Evolutionary conservation across 805 yeast species (phyloP), one percentile per base, ranked within the genome.

Genomic region (Saccharomyces paradoxus): DNA sequence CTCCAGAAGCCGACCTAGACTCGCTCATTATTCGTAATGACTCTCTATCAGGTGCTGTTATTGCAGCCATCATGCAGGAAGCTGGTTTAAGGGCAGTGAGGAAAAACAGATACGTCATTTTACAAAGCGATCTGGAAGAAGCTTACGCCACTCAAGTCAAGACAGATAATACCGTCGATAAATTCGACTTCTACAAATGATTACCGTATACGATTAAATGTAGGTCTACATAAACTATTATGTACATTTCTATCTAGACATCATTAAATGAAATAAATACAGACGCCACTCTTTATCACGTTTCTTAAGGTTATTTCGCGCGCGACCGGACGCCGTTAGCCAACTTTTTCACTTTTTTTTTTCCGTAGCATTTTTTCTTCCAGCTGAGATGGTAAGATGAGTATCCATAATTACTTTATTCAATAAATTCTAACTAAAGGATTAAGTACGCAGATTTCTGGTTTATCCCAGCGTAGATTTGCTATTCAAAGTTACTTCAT

Each of bases 1-100:
- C 99, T 3, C 99, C 99, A 27, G 99, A 94, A 74, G 96, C 83
- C 52, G 99, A 94, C 71, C 80, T 94, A 64, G 99, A 95, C 74
- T 86, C 97, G 24, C 80, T 94, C 63, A 92, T 94, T 63, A 82
- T 90, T 64, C 86, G 99, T 72, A 94, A 94, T 69, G 99, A 94
- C 70, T 96, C 99, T 46, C 77, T 95, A 56, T 89, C 97, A 41
- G 99, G 99, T 68, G 99, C 96, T 12, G 81, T 92, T 55, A 94
- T 94, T 68, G 98, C 99, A 14, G 99, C 99, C 17, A 92, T 94
- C 63, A 94, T 94, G 99, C 99, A 94, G 80, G 99, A 95, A 75
- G 99, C 99, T 29, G 99, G 99, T 62, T 80, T 94, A 63, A 83
- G 99, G 63, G 99, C 99, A 1, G 98, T 94, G 49, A 87, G 99